These are phyloP conservation scores for Crithidia bombi DNA, from an alignment of 208 protist genomes.

Conservation along the genomic window DNA sequence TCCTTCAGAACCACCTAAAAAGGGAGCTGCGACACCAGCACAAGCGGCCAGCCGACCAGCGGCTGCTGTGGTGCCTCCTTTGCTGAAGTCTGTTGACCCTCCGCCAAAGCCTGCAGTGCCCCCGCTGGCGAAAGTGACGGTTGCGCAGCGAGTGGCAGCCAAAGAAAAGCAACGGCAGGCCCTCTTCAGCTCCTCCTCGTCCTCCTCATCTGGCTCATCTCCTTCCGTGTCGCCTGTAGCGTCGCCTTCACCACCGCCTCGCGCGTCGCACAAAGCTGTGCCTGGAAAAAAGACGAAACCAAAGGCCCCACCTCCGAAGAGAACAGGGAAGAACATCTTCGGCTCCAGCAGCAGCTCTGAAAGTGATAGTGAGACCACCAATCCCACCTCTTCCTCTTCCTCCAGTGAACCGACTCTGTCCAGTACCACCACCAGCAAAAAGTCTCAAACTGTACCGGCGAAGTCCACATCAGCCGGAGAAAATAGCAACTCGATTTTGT, in stretches of 20 bases:
- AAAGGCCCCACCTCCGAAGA: conserved; percentile 3
- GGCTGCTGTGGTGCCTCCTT: neutral
- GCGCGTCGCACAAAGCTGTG: neutral
- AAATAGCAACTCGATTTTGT: neutral
- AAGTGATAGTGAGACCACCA: neutral
- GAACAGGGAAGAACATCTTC: conserved; percentile 2
- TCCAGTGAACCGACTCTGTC: no score
- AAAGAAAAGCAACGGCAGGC: conserved; percentile 17
- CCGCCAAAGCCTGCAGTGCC: conserved; percentile 19
- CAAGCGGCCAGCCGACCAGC: neutral
- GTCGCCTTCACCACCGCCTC: conserved; percentile 7
- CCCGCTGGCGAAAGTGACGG: neutral
- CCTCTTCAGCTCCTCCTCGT: conserved; percentile 40
- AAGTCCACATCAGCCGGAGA: neutral
- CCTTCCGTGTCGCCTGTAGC: conserved; percentile 3
- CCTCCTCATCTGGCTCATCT: conserved; percentile 15
- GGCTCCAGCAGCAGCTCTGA: conserved; percentile 17
- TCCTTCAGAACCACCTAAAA: neutral
- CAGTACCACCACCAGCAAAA: neutral
- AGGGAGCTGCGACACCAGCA: neutral
- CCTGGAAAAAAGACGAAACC: neutral
- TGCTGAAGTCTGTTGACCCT: conserved; percentile 15
- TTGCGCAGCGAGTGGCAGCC: conserved; percentile 1
- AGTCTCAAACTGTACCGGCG: neutral
- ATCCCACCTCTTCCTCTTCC: neutral